Evolutionary conservation across 495 filamentous ascomycete species (phyloP).

Genomic region (Aspergillus panamensis): DNA sequence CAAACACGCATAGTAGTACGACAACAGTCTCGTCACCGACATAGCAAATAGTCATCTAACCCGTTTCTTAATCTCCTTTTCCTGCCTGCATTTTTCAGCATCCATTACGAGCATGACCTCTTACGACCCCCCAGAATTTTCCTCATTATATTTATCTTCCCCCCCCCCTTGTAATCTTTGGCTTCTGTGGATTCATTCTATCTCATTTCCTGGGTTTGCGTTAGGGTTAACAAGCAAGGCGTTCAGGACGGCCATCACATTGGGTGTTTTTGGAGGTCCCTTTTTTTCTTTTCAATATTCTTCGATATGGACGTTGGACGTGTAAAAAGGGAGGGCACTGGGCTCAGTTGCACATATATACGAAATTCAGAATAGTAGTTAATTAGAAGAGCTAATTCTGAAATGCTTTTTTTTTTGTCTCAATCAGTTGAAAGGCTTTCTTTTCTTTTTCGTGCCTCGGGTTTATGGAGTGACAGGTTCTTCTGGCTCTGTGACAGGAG

Average conservation of each 20-base stretch:
- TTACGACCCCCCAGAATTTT: constrained; percentile 16
- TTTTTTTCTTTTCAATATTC: background rate
- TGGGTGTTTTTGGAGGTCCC: constrained; percentile 2
- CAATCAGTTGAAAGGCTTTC: too few relatives aligned
- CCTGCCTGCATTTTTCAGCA: background rate
- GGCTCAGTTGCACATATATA: constrained; percentile 14
- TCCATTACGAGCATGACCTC: constrained; percentile 13
- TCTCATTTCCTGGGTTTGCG: constrained; percentile 3
- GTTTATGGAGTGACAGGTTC: too few relatives aligned
- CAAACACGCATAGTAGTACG: background rate
- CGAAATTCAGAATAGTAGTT: background rate
- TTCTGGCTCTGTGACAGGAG: too few relatives aligned
- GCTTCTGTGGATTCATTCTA: background rate
- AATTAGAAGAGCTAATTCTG: background rate
- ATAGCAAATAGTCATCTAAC: background rate
- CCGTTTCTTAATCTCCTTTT: background rate
- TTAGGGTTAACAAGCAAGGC: constrained; percentile 23
- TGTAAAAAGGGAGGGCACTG: constrained; percentile 6
- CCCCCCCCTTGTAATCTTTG: constrained; percentile 2
- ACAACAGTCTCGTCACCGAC: background rate
- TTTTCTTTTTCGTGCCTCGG: too few relatives aligned
- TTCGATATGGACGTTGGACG: background rate
- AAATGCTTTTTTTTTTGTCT: background rate
- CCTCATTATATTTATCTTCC: background rate
- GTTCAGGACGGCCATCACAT: constrained; percentile 12